Evolutionary conservation across 495 filamentous ascomycete species (phyloP).

Genomic region (Diplogelasinospora grovesii): DNA sequence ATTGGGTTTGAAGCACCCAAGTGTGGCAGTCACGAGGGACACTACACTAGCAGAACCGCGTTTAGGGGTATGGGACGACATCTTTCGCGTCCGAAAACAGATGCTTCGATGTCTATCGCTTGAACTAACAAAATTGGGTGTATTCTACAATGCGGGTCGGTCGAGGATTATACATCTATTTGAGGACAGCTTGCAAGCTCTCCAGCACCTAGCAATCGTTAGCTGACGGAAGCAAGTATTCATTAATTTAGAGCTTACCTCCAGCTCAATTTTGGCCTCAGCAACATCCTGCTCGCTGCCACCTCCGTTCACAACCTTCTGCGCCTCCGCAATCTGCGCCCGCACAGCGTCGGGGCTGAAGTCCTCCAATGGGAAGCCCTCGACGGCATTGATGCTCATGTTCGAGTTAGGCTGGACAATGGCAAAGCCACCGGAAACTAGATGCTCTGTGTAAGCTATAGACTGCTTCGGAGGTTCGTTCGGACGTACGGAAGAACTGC

Average conservation of each 20-base stretch:
- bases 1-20: neutral
- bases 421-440: conserved; percentile 95
- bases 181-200: conserved; percentile 67
- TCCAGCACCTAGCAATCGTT: conserved; percentile 27
- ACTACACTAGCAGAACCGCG: too few relatives aligned
- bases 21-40: too few relatives aligned
- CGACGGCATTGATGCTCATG: conserved; percentile 96
- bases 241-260: conserved; percentile 52
- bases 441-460: conserved; percentile 5
- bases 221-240: conserved; percentile 1
- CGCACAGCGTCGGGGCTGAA: conserved; percentile 82
- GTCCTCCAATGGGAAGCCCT: conserved; percentile 89
- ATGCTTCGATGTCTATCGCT: conserved; percentile 18
- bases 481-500: conserved; percentile 92
- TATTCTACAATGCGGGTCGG: conserved; percentile 25
- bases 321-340: conserved; percentile 81
- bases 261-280: conserved; percentile 96
- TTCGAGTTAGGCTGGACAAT: conserved; percentile 91
- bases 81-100: conserved; percentile 14
- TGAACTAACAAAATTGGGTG: conserved; percentile 26
- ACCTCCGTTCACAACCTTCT: conserved; percentile 84
- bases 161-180: conserved; percentile 45
- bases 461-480: too few relatives aligned
- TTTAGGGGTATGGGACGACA: too few relatives aligned
- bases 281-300: conserved; percentile 97